phyloP scores from a whole-genome alignment of 805 yeast genomes.

The Monosporozyma yasuniensis region DNA sequence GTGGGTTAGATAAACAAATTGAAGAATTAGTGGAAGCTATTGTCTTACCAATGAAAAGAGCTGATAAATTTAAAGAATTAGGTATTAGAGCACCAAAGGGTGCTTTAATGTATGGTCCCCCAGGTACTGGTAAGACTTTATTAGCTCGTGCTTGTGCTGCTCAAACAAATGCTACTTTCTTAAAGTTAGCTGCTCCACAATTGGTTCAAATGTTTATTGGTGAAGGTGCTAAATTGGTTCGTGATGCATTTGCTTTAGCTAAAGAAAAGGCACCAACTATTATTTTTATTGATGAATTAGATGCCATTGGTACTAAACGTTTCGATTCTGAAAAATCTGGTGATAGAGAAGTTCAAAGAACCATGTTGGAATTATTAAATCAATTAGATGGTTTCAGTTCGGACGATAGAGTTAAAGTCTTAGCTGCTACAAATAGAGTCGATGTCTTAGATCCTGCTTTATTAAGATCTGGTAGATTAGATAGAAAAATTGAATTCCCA shows the following conservation, averaged over 20 bases:
- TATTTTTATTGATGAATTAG: conserved; percentile 94
- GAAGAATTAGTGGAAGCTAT: conserved; percentile 98
- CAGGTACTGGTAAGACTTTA: conserved; percentile 97
- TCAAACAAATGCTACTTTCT: conserved; percentile 93
- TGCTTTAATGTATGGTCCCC: conserved; percentile 97
- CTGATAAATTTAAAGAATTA: conserved; percentile 85
- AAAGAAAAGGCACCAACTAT: conserved; percentile 98
- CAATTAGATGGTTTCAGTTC: conserved; percentile 97
- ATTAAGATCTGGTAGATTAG: conserved; percentile 93
- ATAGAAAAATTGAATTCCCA: conserved; percentile 96
- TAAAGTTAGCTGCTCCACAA: conserved; percentile 96
- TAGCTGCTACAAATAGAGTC: conserved; percentile 97
- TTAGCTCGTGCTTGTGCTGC: conserved; percentile 99
- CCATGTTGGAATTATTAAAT: conserved; percentile 94
- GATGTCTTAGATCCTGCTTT: conserved; percentile 98
- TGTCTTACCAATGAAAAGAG: conserved; percentile 96
- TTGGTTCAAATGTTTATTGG: conserved; percentile 97
- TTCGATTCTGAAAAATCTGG: conserved; percentile 96
- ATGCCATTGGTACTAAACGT: conserved; percentile 97
- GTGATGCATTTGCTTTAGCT: conserved; percentile 96
- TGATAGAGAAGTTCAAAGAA: conserved; percentile 97
- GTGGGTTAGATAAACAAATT: conserved; percentile 96
- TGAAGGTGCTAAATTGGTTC: conserved; percentile 94
- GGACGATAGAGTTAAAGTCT: conserved; percentile 92
- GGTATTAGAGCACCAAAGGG: conserved; percentile 99